Evolutionary conservation across 768 basidiomycete genomes (phyloP).

Genomic region (Kwoniella mangroviensis): DNA sequence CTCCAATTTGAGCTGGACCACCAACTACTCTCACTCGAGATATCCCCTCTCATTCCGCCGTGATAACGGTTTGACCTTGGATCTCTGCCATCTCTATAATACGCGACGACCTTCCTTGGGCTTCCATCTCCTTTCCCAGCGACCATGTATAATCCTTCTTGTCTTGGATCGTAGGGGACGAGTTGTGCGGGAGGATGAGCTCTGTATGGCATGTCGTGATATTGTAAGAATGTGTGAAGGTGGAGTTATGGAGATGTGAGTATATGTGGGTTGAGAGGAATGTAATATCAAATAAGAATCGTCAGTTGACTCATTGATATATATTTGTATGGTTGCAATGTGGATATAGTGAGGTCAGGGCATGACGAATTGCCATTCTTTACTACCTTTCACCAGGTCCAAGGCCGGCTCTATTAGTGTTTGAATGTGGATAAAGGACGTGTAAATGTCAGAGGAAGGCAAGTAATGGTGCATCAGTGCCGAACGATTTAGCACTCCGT

Average conservation of each 20-base stretch:
- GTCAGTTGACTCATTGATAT: no score
- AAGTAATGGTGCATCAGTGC: no score
- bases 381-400: not conserved
- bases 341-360: no score
- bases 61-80: not conserved
- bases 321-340: no score
- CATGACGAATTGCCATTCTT: not conserved
- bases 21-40: not conserved
- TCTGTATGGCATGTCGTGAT: not conserved
- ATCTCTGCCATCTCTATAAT: not conserved
- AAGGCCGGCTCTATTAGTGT: not conserved
- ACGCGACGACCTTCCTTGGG: not conserved
- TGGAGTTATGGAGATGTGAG: no score
- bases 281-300: no score
- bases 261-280: no score
- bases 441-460: no score
- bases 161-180: not conserved
- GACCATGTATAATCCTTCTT: not conserved
- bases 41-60: not conserved
- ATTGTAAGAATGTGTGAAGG: not conserved
- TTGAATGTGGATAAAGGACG: not conserved
- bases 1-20: not conserved
- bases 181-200: not conserved
- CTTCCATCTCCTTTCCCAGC: not conserved
- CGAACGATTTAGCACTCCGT: no score